Conservation (phyloP, 257 asterid genomes). For the Solanum raphanifolium region DNA sequence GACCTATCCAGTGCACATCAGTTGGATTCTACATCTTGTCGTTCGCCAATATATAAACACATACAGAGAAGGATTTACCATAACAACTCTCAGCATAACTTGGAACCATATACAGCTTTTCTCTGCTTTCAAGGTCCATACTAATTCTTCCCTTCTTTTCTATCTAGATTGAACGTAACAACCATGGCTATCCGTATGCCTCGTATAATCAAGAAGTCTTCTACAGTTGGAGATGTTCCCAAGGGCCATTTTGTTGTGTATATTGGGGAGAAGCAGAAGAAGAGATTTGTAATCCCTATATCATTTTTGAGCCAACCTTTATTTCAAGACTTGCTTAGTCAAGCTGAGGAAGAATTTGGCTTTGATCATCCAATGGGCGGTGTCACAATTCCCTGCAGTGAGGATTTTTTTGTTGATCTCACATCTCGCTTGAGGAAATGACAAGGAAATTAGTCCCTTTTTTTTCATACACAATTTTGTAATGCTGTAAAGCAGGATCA, state of each 20-base stretch:
- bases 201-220: background rate
- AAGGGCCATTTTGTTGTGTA: constrained; percentile 46
- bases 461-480: background rate
- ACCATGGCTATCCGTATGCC: background rate
- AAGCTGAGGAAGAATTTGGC: background rate
- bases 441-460: background rate
- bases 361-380: background rate
- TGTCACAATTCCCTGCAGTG: background rate
- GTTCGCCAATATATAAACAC: background rate
- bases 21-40: background rate
- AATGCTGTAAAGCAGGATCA: background rate
- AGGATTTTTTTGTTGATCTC: background rate
- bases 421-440: background rate
- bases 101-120: background rate
- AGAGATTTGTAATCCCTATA: background rate
- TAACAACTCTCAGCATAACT: background rate
- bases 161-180: background rate
- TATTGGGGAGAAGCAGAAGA: background rate
- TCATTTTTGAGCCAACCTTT: background rate
- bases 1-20: background rate
- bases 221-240: constrained; percentile 17
- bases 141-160: background rate
- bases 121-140: background rate
- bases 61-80: background rate
- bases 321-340: background rate